phyloP scores from a whole-genome alignment of 2,329 filamentous ascomycete genomes.

The Penicillium crustosum region DNA sequence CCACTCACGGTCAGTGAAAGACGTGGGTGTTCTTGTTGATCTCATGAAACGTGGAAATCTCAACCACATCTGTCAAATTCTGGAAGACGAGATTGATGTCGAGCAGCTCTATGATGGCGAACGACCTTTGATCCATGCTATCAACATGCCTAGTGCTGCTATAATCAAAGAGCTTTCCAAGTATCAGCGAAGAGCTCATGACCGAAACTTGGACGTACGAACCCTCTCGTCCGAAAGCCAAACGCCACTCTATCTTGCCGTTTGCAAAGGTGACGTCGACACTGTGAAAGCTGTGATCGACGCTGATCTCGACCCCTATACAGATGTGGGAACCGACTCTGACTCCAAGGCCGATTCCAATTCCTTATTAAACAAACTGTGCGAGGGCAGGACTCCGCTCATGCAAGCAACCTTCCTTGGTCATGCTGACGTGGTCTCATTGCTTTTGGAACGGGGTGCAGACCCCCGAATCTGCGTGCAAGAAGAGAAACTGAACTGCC shows the following conservation, averaged over 20 bases:
- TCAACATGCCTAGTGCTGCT: neutral
- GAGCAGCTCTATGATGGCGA: neutral
- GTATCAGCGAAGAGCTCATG: neutral
- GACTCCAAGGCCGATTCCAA: neutral
- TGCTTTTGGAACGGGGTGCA: neutral
- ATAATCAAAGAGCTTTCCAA: neutral
- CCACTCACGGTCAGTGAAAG: neutral
- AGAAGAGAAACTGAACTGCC: neutral
- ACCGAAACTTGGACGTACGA: neutral
- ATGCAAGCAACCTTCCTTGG: slow-evolving; percentile 1
- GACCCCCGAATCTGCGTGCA: neutral
- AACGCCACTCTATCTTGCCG: slow-evolving; percentile 3
- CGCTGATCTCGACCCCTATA: neutral
- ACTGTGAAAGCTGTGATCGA: neutral
- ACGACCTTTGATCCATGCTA: neutral
- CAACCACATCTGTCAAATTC: neutral
- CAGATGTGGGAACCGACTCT: no score
- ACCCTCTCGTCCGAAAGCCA: neutral
- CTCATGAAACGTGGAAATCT: neutral
- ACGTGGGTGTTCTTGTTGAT: neutral
- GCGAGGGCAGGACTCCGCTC: neutral
- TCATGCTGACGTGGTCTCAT: neutral
- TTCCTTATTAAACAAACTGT: neutral
- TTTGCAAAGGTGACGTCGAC: neutral
- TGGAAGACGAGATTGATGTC: neutral